Conservation (phyloP, 2,329 filamentous ascomycete genomes). For the Penicillium sp. region DNA sequence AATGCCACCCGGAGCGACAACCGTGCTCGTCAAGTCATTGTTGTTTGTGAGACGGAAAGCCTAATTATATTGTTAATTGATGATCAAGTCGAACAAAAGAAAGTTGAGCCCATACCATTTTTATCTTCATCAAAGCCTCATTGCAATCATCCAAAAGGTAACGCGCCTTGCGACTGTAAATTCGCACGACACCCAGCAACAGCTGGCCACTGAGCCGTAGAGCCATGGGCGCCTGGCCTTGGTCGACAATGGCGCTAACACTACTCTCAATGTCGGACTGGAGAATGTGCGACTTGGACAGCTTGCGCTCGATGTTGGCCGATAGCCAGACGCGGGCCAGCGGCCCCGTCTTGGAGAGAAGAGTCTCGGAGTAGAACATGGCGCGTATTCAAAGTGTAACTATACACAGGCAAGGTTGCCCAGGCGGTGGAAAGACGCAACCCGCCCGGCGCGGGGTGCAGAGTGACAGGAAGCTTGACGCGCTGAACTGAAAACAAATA, state of each 20-base stretch:
- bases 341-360: conserved; percentile 94
- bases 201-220: conserved; percentile 90
- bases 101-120: conserved; percentile 65
- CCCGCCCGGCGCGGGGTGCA: conserved; percentile 34
- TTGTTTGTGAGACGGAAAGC: conserved; percentile 92
- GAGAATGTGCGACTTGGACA: conserved; percentile 92
- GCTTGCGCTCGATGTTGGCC: conserved; percentile 95
- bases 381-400: conserved; percentile 15
- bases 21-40: conserved; percentile 83
- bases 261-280: conserved; percentile 93
- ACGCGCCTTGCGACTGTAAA: conserved; percentile 94
- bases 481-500: conserved; percentile 34
- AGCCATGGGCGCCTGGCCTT: conserved; percentile 89
- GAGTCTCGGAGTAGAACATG: conserved; percentile 98
- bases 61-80: conserved; percentile 44
- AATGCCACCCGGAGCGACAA: conserved; percentile 76
- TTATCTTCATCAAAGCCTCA: conserved; percentile 95
- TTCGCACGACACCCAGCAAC: conserved; percentile 89
- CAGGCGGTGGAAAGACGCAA: conserved; percentile 19
- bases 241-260: conserved; percentile 90
- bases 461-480: conserved; percentile 28
- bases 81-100: background rate
- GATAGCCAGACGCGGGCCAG: conserved; percentile 97
- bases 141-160: conserved; percentile 97
- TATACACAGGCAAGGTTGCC: conserved; percentile 34